Base-by-base conservation (phyloP, 1,284 basidiomycete genomes). In the Cryptococcus wingfieldii region DNA sequence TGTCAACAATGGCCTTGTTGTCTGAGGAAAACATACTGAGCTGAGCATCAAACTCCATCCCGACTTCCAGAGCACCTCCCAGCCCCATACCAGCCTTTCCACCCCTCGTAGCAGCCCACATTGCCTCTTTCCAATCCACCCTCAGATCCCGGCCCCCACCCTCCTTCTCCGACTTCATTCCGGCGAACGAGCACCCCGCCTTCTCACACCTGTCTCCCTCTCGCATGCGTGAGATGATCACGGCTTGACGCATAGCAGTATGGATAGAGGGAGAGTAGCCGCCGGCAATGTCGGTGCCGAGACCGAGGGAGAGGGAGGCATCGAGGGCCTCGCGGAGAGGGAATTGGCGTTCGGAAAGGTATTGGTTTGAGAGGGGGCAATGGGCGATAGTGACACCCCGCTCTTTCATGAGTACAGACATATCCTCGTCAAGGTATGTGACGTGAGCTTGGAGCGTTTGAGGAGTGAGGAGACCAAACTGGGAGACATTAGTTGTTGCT, bases 211-310 rank as follows among this genome's bases (percentile, higher is more conserved):
- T 78, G 18, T 69, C 62, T 2, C 86, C 84, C 67, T 90, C 83
- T n/a, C 87, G 79, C 76, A 88, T 83, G 46, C 86, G 79, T 1
- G 88, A 85, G 1, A 86, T 81, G 5, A 81, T 77, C 0, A 91
- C 89, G 0, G 87, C 84, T 55, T 84, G 83, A 39, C 90, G 80
- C 90, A 91, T 92, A 18, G 83, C 79, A 47, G 77, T 80, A 81
- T 89, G 86, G 38, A 91, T 83, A 62, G 88, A 85, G 37, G 86
- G 72, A 45, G 83, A 84, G 69, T 92, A 92, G 5, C 90, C 89
- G 3, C 90, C 90, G 1, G 88, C 88, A 47, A 91, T 79, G 65
- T 92, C 90, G n/a, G 84, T 85, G 1, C 90, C 90, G 1, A 92
- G 80, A 0, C 89, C 89, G 16, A 92, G 83, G 42, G 80, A 82